Conservation (phyloP, 2,329 filamentous ascomycete species). For the Orbilia quercus region DNA sequence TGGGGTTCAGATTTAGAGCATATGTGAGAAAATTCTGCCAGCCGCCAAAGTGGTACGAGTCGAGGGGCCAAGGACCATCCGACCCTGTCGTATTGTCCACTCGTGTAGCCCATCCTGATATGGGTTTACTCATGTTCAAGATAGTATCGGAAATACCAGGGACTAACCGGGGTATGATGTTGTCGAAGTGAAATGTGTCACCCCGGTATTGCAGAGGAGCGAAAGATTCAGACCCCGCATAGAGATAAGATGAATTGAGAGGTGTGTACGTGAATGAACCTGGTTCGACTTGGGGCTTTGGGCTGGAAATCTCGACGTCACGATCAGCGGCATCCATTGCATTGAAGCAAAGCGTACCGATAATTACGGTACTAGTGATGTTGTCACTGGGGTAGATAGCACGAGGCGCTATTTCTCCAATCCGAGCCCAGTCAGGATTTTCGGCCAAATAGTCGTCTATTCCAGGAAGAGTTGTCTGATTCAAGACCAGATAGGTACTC, state of each 20-base stretch:
- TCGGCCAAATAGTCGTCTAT: background rate
- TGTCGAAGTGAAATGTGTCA: background rate
- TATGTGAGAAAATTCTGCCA: background rate
- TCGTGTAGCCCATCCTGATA: background rate
- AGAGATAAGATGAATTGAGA: background rate
- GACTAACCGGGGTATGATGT: background rate
- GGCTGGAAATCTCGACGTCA: conserved; percentile 7
- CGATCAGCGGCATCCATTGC: conserved; percentile 20
- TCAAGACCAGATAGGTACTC: conserved; percentile 3
- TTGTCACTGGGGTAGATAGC: background rate
- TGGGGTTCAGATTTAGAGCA: background rate
- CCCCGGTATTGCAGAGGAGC: background rate
- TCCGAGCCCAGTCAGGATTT: background rate
- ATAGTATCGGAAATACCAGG: background rate
- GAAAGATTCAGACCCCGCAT: background rate
- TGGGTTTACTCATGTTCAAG: background rate
- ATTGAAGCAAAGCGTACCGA: conserved; percentile 15
- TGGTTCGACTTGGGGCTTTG: conserved; percentile 1
- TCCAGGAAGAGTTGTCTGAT: background rate
- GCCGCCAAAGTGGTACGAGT: background rate
- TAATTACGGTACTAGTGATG: background rate
- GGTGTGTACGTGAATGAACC: conserved; percentile 2
- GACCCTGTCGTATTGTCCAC: background rate
- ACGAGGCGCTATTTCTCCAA: background rate
- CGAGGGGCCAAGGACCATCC: background rate